Evolutionary conservation across 2,329 filamentous ascomycete genomes (phyloP), one percentile per base, ranked within the genome.

Genomic region (Exophiala mesophila): DNA sequence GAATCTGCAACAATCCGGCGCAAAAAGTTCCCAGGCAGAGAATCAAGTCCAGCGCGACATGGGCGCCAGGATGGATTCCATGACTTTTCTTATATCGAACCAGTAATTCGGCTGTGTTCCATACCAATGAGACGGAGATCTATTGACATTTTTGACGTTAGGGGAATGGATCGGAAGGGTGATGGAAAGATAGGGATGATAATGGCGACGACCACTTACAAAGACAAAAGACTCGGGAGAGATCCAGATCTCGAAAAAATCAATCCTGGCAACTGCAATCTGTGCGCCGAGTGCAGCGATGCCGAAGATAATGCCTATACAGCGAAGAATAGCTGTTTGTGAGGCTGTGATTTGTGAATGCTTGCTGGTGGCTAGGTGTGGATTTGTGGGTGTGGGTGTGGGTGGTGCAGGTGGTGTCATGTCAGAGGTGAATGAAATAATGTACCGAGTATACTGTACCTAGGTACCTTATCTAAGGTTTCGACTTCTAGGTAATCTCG

Each of bases 141-240:
- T 34, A n/a, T 18, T 5, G 5, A 5, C 23, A 26, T 7, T 12
- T 7, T 26, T 12, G 23, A 26, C 23, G 23, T 12, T 7, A 12
- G 23, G 23, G 7, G 23, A 12, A 6, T 26, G 23, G 12, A 12
- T 26, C 7, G 6, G 23, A 26, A 26, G 23, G 23, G n/a, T 16
- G 17, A 31, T 13, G 7, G 5, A 13, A 12, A 5, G 7, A 31
- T 13, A 34, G 29, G 29, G 29, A 13, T 19, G 9, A 15, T 17
- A 13, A 13, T 19, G 9, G 9, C 12, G 9, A 7, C 15, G 13
- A 18, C 17, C 9, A 19, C 32, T 15, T 12, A 34, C 32, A n/a
- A 34, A 34, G 5, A 19, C 32, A 34, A 18, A 34, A 7, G 32
- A 34, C n/a, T 34, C 32, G 6, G 32, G 32, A 18, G 32, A 34